Evolutionary conservation across 2,329 filamentous ascomycete genomes (phyloP), one percentile per base, ranked within the genome.

Genomic region (Scleromitrula shiraiana): DNA sequence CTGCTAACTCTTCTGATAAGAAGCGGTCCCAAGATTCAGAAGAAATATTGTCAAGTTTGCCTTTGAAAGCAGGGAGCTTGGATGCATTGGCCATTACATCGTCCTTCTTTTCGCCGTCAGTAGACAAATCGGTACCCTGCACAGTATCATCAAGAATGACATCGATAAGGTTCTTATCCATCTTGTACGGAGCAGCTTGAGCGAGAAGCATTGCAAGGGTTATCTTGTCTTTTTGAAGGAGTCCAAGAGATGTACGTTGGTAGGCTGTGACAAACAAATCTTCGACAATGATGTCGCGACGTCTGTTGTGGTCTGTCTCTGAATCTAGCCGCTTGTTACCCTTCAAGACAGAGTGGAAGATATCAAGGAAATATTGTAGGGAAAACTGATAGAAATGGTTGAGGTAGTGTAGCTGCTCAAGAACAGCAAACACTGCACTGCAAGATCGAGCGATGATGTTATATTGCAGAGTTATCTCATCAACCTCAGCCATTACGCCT

Each of bases 351-450:
- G 85, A 81, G 64, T 95, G 87, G 77, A 98, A 98, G 59, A 98
- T 98, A 65, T 96, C 87, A 47, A 95, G 78, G 70, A 98, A 98
- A 70, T 95, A 98, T 67, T 96, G 90, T 51, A 98, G 76, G 30
- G 93, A 98, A 75, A 98, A 98, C 65, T 97, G 94, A 68, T 98
- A 98, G 70, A 97, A 97, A 73, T 97, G 93, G 67, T 98, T 96
- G 65, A 98, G 83, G 64, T 96, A 94, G 68, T 97, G 91, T 50
- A 98, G 78, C 67, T 98, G 91, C 70, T 98, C 94, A 52, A 98
- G 74, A 12, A 98, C 87, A 26, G 94, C 89, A 65, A 97, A 98
- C 35, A 98, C 91, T 47, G 93, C 90, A 70, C 91, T 96, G 77
- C 93, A 98, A 35, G 93, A 91, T 60, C 83, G 80, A 49, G 93